Percentiles rank a stretch among this genome's conserved stretches.
Evolutionary conservation across 495 filamentous ascomycete genomes (phyloP).

Genomic region (Trichoderma reesei): DNA sequence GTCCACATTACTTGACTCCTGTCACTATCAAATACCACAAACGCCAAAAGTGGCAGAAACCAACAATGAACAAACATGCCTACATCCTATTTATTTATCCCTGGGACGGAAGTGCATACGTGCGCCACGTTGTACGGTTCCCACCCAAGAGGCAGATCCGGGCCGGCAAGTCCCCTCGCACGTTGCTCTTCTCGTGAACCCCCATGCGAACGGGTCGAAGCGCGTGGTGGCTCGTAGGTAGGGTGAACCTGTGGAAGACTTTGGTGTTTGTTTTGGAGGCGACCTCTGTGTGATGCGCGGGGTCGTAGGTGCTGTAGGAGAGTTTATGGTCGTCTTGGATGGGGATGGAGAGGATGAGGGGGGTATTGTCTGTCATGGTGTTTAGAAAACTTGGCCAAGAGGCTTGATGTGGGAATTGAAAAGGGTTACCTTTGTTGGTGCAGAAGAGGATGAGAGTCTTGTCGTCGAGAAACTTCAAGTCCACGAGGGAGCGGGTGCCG

Average conservation of each 20-base stretch:
- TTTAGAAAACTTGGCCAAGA: not conserved
- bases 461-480: conserved; percentile 41
- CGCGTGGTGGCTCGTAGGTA: conserved; percentile 17
- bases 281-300: not conserved
- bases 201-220: conserved; percentile 41
- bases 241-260: not conserved
- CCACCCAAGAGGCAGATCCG: conserved; percentile 37
- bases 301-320: not conserved
- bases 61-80: no score
- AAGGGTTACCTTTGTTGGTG: conserved; percentile 23
- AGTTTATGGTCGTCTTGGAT: conserved; percentile 6
- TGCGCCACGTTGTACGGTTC: conserved; percentile 32
- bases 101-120: conserved; percentile 27
- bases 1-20: no score
- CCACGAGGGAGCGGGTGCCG: conserved; percentile 32
- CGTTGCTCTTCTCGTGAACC: conserved; percentile 25
- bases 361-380: conserved; percentile 16
- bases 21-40: no score
- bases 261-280: not conserved
- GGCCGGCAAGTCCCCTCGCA: conserved; percentile 27
- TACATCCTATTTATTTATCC: not conserved
- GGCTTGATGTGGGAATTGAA: not conserved
- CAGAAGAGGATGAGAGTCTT: conserved; percentile 36
- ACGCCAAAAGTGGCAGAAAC: no score
- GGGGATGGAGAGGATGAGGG: conserved; percentile 16